phyloP scores from a whole-genome alignment of 768 basidiomycete genomes.

The Trametes cinnabarina region DNA sequence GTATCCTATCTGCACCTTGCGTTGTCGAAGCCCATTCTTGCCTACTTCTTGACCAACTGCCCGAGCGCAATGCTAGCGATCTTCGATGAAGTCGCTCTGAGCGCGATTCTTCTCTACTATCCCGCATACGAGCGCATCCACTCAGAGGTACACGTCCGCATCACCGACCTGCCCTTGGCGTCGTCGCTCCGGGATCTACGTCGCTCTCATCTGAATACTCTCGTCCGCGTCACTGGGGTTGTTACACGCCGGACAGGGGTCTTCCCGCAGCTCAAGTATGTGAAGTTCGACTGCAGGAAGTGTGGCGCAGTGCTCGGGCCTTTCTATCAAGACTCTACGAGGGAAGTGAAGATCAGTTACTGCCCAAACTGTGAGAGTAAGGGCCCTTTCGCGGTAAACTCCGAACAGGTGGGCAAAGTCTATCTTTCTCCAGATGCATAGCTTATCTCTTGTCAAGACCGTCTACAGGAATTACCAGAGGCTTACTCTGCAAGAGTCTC shows the following conservation, averaged over 20 bases:
- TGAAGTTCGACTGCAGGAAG: conserved; percentile 97
- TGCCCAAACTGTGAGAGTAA: conserved; percentile 93
- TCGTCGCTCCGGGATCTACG: conserved; percentile 92
- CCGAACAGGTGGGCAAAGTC: conserved; percentile 73
- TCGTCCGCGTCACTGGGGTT: conserved; percentile 93
- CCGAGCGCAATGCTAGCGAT: conserved; percentile 90
- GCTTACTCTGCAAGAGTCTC: conserved; percentile 97
- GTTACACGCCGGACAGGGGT: conserved; percentile 95
- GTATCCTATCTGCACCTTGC: conserved; percentile 96
- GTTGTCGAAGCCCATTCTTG: conserved; percentile 88
- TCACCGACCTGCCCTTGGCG: conserved; percentile 88
- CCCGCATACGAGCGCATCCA: conserved; percentile 96
- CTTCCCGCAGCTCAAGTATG: conserved; percentile 99
- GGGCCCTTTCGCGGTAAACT: conserved; percentile 95
- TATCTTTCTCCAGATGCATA: not conserved
- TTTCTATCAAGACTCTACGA: conserved; percentile 95
- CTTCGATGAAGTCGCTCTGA: conserved; percentile 93
- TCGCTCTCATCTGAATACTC: conserved; percentile 87
- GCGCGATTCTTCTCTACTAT: conserved; percentile 93
- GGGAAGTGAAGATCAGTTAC: conserved; percentile 91
- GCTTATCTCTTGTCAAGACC: conserved; percentile 54
- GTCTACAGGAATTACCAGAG: conserved; percentile 98
- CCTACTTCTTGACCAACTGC: conserved; percentile 96
- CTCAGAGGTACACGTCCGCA: conserved; percentile 95
- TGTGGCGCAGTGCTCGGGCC: conserved; percentile 94